Percentiles rank a stretch among this genome's conserved stretches.
Evolutionary conservation across 371 early-diverging fungal genomes (phyloP).

Genomic region (Mucor sp.): DNA sequence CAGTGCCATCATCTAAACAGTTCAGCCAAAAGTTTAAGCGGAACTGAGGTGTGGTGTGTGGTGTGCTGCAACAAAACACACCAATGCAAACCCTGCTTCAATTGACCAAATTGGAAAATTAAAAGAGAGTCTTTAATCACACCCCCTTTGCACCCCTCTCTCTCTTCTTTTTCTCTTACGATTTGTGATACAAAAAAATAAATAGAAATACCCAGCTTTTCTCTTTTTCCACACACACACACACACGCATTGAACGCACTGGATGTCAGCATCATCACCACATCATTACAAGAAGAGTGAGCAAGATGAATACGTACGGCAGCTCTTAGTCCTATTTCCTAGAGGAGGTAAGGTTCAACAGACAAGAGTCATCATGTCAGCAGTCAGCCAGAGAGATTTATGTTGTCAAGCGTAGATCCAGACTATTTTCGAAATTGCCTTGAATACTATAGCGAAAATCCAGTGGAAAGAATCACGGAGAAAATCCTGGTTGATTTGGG

Average conservation of each 20-base stretch:
- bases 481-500: slow-evolving; percentile 36
- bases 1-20: neutral
- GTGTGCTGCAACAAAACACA: neutral
- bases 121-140: neutral
- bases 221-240: neutral
- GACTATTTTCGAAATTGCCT: slow-evolving; percentile 51
- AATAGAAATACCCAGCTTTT: neutral
- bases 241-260: neutral
- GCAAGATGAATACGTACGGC: slow-evolving; percentile 14
- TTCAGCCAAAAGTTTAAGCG: neutral
- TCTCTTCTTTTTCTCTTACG: neutral
- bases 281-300: neutral
- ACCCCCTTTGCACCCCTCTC: neutral
- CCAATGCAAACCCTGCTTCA: neutral
- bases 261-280: neutral
- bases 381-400: neutral
- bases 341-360: slow-evolving; percentile 30
- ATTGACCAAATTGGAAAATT: neutral
- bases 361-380: neutral
- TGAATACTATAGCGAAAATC: slow-evolving; percentile 34
- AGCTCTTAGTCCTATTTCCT: slow-evolving; percentile 35
- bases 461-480: slow-evolving; percentile 47
- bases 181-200: neutral
- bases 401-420: slow-evolving; percentile 30
- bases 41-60: neutral